Conservation (phyloP, 73 alveolate genomes). For the Effrenium voratum region DNA sequence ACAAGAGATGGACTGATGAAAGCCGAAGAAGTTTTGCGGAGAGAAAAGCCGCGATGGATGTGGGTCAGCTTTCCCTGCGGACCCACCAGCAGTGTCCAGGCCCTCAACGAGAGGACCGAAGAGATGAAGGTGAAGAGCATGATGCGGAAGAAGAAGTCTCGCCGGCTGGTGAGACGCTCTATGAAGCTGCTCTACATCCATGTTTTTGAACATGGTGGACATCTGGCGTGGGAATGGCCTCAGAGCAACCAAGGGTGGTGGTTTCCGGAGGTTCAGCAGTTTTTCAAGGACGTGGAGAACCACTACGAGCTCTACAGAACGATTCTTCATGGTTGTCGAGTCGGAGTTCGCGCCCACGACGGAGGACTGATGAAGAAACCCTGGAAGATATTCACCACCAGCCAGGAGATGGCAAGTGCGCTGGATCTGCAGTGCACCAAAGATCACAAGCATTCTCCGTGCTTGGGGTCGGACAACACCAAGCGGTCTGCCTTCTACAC, state of each 20-base stretch:
- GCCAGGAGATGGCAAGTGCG: background rate
- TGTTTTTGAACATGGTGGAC: background rate
- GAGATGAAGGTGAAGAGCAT: background rate
- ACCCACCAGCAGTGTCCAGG: background rate
- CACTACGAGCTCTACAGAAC: background rate
- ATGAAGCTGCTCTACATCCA: background rate
- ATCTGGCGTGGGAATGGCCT: slow-evolving; percentile 1
- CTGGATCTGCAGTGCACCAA: background rate
- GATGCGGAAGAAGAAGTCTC: background rate
- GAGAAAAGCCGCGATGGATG: background rate
- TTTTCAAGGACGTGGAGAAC: background rate
- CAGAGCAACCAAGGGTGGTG: background rate
- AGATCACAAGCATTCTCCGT: background rate
- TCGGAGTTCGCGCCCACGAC: background rate
- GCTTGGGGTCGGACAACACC: background rate
- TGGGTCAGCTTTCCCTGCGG: slow-evolving; percentile 6
- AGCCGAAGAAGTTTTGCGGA: background rate
- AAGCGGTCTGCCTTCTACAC: background rate
- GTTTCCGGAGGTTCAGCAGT: background rate
- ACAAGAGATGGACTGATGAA: background rate
- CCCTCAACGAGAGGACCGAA: background rate
- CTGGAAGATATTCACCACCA: background rate
- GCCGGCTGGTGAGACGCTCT: background rate
- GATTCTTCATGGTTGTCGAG: background rate
- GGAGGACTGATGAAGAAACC: background rate